A percentile compares a stretch with the other conserved stretches of the same genome.
phyloP scores from a whole-genome alignment of 2,329 filamentous ascomycete species.

The Aspergillus viridinutans region DNA sequence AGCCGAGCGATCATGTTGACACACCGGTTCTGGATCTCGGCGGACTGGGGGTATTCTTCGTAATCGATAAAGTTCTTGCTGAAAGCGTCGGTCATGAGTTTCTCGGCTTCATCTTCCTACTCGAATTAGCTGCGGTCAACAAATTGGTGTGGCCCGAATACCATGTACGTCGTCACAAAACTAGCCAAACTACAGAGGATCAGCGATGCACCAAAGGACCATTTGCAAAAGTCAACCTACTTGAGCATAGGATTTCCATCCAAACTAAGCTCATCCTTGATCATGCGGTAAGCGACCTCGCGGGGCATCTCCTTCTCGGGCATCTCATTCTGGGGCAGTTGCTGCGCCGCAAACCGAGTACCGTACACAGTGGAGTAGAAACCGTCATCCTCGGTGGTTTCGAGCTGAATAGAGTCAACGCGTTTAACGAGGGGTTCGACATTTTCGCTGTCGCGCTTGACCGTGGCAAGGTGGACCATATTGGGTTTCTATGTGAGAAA shows the following conservation, averaged over 20 bases:
- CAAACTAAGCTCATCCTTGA: conserved; percentile 87
- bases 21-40: conserved; percentile 87
- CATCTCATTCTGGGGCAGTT: conserved; percentile 80
- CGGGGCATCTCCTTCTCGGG: conserved; percentile 86
- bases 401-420: conserved; percentile 46
- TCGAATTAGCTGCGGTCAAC: not conserved
- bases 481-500: not conserved
- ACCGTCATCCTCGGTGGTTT: conserved; percentile 42
- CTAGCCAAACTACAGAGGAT: conserved; percentile 60
- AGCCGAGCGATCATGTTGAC: conserved; percentile 86
- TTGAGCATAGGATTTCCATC: conserved; percentile 84
- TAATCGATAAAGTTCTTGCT: conserved; percentile 95
- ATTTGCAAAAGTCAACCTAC: conserved; percentile 22
- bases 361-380: conserved; percentile 81
- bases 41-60: conserved; percentile 76
- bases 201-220: too few species aligned
- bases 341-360: conserved; percentile 73
- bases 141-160: conserved; percentile 34
- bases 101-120: conserved; percentile 88
- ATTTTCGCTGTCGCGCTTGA: conserved; percentile 37
- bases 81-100: conserved; percentile 89
- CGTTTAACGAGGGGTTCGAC: conserved; percentile 34
- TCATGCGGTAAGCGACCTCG: conserved; percentile 93
- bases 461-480: conserved; percentile 42
- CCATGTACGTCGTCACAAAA: conserved; percentile 97